Evolutionary conservation across 108 stramenopile species (phyloP).

Genomic region (Thalassiosira profunda): DNA sequence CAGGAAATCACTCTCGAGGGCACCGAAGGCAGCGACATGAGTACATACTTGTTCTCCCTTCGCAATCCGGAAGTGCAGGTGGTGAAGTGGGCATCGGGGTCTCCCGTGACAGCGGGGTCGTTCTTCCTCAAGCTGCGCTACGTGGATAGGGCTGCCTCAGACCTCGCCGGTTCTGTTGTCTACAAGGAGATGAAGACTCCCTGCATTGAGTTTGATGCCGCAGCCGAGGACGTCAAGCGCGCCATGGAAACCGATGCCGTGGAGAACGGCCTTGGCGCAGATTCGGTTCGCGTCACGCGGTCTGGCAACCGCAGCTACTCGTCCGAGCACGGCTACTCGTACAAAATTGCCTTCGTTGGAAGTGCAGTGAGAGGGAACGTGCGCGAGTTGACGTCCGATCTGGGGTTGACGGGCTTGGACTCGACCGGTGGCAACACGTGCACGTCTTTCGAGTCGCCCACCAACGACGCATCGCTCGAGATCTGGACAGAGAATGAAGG

Average conservation of each 20-base stretch:
- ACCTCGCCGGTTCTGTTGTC: conserved; percentile 22
- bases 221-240: conserved; percentile 53
- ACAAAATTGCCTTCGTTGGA: conserved; percentile 63
- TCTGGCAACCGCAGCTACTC: conserved; percentile 51
- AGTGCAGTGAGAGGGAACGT: conserved; percentile 57
- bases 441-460: conserved; percentile 42
- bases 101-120: conserved; percentile 46
- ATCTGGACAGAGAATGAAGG: conserved; percentile 50
- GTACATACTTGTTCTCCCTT: conserved; percentile 43
- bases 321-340: conserved; percentile 64
- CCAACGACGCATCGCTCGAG: conserved; percentile 50
- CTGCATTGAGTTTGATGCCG: conserved; percentile 60
- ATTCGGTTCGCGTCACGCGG: conserved; percentile 47
- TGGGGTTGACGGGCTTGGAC: conserved; percentile 38
- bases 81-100: conserved; percentile 38
- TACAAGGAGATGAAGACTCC: conserved; percentile 56
- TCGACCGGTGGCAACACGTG: conserved; percentile 42
- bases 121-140: conserved; percentile 43
- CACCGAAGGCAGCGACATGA: conserved; percentile 21
- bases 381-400: conserved; percentile 33
- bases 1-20: conserved; percentile 61
- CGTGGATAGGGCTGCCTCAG: conserved; percentile 31
- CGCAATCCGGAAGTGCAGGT: conserved; percentile 47
- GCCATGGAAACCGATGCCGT: conserved; percentile 60
- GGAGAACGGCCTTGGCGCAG: conserved; percentile 28